phyloP scores from a whole-genome alignment of 305 asterid genomes.

The Petunia hybrid region DNA sequence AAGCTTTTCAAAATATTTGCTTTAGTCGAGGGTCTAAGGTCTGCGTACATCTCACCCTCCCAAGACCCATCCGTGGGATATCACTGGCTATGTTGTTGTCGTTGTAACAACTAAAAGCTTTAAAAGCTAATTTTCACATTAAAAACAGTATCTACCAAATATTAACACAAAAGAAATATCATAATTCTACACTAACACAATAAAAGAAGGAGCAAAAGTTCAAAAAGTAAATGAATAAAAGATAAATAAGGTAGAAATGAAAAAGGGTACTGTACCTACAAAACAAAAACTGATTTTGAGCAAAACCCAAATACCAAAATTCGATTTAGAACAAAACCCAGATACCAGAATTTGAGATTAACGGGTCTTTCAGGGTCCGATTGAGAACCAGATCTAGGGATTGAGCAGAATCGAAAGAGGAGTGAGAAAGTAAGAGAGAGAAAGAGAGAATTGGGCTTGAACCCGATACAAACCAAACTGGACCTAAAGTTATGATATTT shows the following conservation, averaged over 20 bases:
- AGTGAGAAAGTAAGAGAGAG: slow-evolving; percentile 28
- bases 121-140: not conserved
- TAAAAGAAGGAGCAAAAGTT: not conserved
- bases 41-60: too few species aligned
- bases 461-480: slow-evolving; percentile 51
- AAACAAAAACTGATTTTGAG: slow-evolving; percentile 25
- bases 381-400: slow-evolving; percentile 71
- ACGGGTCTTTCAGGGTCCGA: slow-evolving; percentile 37
- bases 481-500: slow-evolving; percentile 52
- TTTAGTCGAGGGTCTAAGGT: too few species aligned
- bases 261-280: slow-evolving; percentile 35
- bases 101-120: not conserved
- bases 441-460: slow-evolving; percentile 68
- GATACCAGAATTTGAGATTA: not conserved
- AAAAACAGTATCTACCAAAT: not conserved
- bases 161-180: not conserved
- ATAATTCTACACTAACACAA: not conserved
- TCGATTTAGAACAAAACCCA: slow-evolving; percentile 23
- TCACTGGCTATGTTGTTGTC: too few species aligned
- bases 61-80: too few species aligned
- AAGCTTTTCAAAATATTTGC: not conserved
- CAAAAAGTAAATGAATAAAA: not conserved
- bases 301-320: not conserved
- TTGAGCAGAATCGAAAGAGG: slow-evolving; percentile 47
- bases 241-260: not conserved